phyloP scores from a whole-genome alignment of 129 eudicot species.

The Saussurea involucrata region DNA sequence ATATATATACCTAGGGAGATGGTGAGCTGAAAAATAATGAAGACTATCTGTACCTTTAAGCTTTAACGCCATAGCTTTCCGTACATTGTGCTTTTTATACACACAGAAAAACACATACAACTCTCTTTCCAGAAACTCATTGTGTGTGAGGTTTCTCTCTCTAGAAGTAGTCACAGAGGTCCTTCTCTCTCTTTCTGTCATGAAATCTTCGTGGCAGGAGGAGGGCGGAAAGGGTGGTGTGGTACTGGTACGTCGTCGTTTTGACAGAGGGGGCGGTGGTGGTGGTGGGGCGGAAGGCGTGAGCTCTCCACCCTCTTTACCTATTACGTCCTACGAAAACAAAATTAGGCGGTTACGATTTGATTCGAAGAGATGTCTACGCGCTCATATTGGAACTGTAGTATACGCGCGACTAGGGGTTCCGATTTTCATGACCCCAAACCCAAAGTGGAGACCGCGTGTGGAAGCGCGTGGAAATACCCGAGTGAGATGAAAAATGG shows the following conservation, averaged over 20 bases:
- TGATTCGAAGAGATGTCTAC: background rate
- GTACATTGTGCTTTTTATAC: conserved; percentile 24
- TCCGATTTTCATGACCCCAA: background rate
- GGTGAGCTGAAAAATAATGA: conserved; percentile 4
- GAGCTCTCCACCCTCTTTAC: background rate
- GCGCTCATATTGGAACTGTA: background rate
- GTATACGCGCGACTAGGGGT: background rate
- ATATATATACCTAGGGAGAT: background rate
- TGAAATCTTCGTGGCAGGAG: conserved; percentile 29
- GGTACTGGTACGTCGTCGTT: conserved; percentile 31
- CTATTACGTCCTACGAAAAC: conserved; percentile 12
- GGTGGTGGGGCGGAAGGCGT: conserved; percentile 20
- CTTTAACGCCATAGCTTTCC: conserved; percentile 18
- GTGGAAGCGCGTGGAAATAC: background rate
- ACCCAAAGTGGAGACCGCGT: background rate
- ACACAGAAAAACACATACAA: conserved; percentile 6
- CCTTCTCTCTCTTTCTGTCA: conserved; percentile 19
- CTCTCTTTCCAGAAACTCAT: conserved; percentile 10
- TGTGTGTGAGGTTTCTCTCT: conserved; percentile 19
- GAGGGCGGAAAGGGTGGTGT: conserved; percentile 14
- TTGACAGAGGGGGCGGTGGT: conserved; percentile 8
- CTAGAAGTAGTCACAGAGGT: conserved; percentile 10
- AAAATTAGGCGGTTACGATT: conserved; percentile 27
- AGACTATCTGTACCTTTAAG: conserved; percentile 3
- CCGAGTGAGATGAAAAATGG: background rate